A percentile compares a stretch with the other conserved stretches of the same genome.
These are phyloP conservation scores for Citrus australasica DNA, from an alignment of 345 rosid genomes.

Conservation along the genomic window DNA sequence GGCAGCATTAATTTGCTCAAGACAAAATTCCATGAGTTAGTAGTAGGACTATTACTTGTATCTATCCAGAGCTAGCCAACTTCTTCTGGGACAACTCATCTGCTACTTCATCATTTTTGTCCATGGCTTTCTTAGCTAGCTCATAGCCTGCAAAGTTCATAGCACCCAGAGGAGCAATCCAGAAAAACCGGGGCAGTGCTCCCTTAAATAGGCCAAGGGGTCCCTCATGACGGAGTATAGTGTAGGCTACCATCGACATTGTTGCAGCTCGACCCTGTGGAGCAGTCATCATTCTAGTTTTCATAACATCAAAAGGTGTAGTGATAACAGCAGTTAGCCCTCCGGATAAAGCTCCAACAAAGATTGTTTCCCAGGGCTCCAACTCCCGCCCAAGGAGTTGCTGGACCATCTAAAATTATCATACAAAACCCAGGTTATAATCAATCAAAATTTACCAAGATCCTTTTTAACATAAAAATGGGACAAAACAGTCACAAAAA, in stretches of 20 bases:
- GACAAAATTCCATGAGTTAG: conserved; percentile 4
- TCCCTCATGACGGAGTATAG: conserved; percentile 85
- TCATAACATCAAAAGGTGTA: conserved; percentile 97
- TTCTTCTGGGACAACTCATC: conserved; percentile 37
- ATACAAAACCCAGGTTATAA: neutral
- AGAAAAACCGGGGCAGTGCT: conserved; percentile 90
- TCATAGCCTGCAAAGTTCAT: conserved; percentile 99
- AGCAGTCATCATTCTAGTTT: conserved; percentile 99
- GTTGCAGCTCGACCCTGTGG: conserved; percentile 70
- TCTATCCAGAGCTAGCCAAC: conserved; percentile 31
- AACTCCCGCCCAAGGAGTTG: conserved; percentile 72
- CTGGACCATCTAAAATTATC: conserved; percentile 56
- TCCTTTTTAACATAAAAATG: too few relatives aligned
- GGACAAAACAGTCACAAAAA: neutral
- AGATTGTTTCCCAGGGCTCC: conserved; percentile 89
- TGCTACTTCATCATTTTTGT: conserved; percentile 46
- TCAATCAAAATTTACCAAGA: neutral
- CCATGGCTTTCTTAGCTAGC: conserved; percentile 85
- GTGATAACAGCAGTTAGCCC: conserved; percentile 88
- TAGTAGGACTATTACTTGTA: neutral
- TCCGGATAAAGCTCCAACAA: conserved; percentile 90
- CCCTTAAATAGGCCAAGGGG: conserved; percentile 95
- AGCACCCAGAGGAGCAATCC: conserved; percentile 99
- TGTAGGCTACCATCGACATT: conserved; percentile 68
- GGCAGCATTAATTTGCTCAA: conserved; percentile 9